phyloP scores from a whole-genome alignment of 2,329 filamentous ascomycete genomes.

The Sarocladium brachiariae region DNA sequence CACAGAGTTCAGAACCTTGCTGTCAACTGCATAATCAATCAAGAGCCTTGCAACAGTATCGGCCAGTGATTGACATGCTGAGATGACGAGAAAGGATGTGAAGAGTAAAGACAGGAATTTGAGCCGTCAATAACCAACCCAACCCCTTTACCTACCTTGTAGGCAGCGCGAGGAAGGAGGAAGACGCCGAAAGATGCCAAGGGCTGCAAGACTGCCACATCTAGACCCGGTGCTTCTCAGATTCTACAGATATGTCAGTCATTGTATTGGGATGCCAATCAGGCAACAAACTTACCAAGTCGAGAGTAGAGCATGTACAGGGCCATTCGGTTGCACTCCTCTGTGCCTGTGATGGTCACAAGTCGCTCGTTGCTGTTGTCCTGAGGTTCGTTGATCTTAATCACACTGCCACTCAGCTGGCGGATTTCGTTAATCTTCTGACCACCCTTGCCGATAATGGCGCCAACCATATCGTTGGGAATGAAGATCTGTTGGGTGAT shows the following conservation, averaged over 20 bases:
- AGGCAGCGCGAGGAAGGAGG: not conserved
- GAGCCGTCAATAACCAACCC: not conserved
- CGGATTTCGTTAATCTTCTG: conserved; percentile 99
- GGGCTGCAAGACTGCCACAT: not conserved
- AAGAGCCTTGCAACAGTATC: not conserved
- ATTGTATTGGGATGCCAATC: not conserved
- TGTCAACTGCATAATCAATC: not conserved
- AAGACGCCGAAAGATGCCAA: not conserved
- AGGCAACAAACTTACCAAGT: conserved; percentile 60
- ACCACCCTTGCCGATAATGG: conserved; percentile 97
- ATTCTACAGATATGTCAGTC: conserved; percentile 30
- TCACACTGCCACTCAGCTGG: conserved; percentile 92
- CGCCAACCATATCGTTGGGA: conserved; percentile 98
- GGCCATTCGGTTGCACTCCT: conserved; percentile 99
- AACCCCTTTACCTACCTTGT: not conserved
- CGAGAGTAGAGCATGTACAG: conserved; percentile 98
- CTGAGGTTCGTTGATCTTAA: conserved; percentile 99
- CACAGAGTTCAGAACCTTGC: not conserved
- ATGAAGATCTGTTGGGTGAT: conserved; percentile 98
- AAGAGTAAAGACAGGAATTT: not conserved
- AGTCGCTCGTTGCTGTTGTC: conserved; percentile 98
- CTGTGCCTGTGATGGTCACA: conserved; percentile 94
- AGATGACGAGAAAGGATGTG: not conserved
- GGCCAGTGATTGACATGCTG: not conserved
- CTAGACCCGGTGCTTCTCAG: conserved; percentile 39